Conservation (phyloP, 305 asterid genomes). For the Stenogyne calaminthoides region DNA sequence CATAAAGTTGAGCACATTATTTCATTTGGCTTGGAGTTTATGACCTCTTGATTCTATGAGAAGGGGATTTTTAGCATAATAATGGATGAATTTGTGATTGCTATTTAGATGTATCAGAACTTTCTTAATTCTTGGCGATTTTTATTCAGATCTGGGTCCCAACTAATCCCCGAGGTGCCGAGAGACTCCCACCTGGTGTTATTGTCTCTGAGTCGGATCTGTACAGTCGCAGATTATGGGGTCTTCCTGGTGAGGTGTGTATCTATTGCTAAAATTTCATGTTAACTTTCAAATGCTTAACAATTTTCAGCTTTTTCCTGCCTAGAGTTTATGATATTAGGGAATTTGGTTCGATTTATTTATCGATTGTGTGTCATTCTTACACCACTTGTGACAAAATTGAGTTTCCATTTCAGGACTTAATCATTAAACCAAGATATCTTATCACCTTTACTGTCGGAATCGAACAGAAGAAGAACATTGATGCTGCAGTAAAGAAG, state of each 20-base stretch:
- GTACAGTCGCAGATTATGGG: constrained; percentile 80
- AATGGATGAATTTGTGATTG: not conserved
- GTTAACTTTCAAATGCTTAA: not conserved
- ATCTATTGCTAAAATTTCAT: constrained; percentile 11
- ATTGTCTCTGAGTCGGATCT: constrained; percentile 64
- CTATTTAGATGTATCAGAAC: not conserved
- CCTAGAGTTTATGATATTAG: not conserved
- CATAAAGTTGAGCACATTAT: not conserved
- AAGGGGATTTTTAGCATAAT: not conserved
- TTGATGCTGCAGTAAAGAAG: constrained; percentile 91
- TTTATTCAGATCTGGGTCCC: constrained; percentile 78
- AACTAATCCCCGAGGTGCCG: constrained; percentile 86
- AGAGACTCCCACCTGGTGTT: constrained; percentile 82
- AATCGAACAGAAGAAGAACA: constrained; percentile 69
- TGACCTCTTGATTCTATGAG: not conserved
- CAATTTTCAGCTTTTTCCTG: not conserved
- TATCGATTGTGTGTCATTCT: not conserved
- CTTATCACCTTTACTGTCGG: constrained; percentile 92
- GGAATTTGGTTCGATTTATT: not conserved
- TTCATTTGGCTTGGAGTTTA: not conserved
- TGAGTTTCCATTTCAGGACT: constrained; percentile 52
- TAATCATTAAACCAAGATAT: constrained; percentile 74
- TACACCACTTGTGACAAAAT: constrained; percentile 16
- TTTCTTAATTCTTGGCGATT: constrained; percentile 24
- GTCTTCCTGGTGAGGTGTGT: constrained; percentile 79